These are phyloP conservation scores for Talinum fruticosum DNA, from an alignment of 148 eudicot species.

Conservation along the genomic window DNA sequence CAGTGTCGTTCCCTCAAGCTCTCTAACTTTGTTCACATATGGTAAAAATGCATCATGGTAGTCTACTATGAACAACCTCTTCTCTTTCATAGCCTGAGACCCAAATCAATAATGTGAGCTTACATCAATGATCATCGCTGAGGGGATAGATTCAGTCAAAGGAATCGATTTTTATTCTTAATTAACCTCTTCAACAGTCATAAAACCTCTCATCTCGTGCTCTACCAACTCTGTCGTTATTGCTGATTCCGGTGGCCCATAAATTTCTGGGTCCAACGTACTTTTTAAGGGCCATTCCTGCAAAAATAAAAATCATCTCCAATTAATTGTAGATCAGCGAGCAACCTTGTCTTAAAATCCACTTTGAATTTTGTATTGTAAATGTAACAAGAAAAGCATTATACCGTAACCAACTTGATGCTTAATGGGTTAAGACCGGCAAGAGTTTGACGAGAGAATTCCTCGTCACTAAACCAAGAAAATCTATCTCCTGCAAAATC, in stretches of 20 bases:
- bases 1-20: constrained; percentile 48
- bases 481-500: constrained; percentile 38
- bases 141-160: not conserved
- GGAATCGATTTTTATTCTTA: not conserved
- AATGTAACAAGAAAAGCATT: not conserved
- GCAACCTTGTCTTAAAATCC: no score
- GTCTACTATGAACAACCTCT: constrained; percentile 68
- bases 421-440: constrained; percentile 71
- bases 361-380: not conserved
- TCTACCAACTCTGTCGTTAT: constrained; percentile 53
- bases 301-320: no score
- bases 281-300: constrained; percentile 56
- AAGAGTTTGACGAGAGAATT: constrained; percentile 71
- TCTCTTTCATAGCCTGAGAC: constrained; percentile 48
- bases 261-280: constrained; percentile 59
- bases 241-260: constrained; percentile 68
- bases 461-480: constrained; percentile 68
- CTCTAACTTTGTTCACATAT: constrained; percentile 63
- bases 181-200: constrained; percentile 51
- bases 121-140: not conserved
- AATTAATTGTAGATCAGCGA: no score
- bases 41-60: constrained; percentile 81
- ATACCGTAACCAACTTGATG: constrained; percentile 66
- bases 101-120: not conserved
- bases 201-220: constrained; percentile 43